Conservation (phyloP, 768 basidiomycete genomes). For the Harrya chromipes region DNA sequence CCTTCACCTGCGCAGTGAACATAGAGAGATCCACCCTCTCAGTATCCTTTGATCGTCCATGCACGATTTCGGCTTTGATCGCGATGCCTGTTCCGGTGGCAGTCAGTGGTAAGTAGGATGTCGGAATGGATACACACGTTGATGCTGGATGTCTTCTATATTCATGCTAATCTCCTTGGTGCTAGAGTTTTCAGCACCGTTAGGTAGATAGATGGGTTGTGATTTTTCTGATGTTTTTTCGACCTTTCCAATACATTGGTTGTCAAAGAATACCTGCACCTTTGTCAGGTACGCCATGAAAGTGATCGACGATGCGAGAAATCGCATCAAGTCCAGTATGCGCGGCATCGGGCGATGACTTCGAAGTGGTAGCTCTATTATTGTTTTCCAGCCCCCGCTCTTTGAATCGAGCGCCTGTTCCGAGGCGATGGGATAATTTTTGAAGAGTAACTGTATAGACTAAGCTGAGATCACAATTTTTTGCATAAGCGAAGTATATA, state of each 20-base stretch:
- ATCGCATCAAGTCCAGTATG: constrained; percentile 81
- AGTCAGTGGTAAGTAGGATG: too few relatives aligned
- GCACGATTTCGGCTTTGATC: too few relatives aligned
- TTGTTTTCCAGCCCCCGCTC: constrained; percentile 42
- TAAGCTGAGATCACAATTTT: too few relatives aligned
- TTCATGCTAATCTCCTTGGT: constrained; percentile 54
- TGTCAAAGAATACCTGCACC: constrained; percentile 78
- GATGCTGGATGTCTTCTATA: constrained; percentile 58
- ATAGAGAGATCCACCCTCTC: constrained; percentile 21
- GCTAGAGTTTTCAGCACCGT: constrained; percentile 54
- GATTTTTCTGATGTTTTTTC: constrained; percentile 55
- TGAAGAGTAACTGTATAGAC: too few relatives aligned
- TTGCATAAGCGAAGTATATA: too few relatives aligned
- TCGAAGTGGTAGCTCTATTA: constrained; percentile 81
- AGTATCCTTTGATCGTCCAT: too few relatives aligned
- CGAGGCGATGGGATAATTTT: constrained; percentile 33
- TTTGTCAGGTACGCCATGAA: constrained; percentile 79
- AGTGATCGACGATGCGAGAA: constrained; percentile 86
- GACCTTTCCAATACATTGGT: constrained; percentile 62
- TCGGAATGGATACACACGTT: constrained; percentile 42
- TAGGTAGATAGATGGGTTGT: constrained; percentile 47
- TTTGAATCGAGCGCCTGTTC: constrained; percentile 44
- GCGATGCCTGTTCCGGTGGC: too few relatives aligned
- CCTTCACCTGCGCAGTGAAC: constrained; percentile 20
- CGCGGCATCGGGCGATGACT: constrained; percentile 74